Conservation (phyloP, 192 early-diverging fungal genomes). For the Lobosporangium transversale region DNA sequence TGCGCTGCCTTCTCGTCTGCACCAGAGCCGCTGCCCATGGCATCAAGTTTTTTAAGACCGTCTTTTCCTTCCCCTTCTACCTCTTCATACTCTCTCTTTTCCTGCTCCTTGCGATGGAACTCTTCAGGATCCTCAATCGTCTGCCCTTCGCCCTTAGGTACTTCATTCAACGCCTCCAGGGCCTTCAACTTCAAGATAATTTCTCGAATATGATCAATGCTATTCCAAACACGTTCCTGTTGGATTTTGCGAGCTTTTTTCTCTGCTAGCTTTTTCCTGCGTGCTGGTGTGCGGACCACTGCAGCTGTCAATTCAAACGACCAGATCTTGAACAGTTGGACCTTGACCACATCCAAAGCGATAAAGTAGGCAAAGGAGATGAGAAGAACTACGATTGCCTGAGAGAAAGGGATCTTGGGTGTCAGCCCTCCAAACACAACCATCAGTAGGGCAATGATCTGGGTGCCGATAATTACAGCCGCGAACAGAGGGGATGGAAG, state of each 20-base stretch:
- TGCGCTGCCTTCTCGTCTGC: neutral
- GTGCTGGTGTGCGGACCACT: slow-evolving; percentile 75
- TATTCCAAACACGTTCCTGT: slow-evolving; percentile 55
- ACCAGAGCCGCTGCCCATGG: neutral
- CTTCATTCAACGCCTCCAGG: slow-evolving; percentile 44
- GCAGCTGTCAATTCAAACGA: slow-evolving; percentile 90
- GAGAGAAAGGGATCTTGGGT: slow-evolving; percentile 74
- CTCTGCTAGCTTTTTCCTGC: slow-evolving; percentile 69
- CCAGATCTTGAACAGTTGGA: slow-evolving; percentile 84
- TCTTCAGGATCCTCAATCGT: slow-evolving; percentile 16
- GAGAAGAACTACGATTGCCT: slow-evolving; percentile 76
- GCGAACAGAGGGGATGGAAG: slow-evolving; percentile 83
- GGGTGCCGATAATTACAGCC: slow-evolving; percentile 84
- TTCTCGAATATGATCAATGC: slow-evolving; percentile 54
- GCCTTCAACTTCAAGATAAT: slow-evolving; percentile 47
- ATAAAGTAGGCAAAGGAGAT: slow-evolving; percentile 85
- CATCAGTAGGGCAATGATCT: slow-evolving; percentile 89
- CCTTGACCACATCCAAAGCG: slow-evolving; percentile 90
- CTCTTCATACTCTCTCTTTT: too few relatives aligned
- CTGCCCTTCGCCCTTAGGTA: slow-evolving; percentile 8
- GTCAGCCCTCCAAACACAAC: slow-evolving; percentile 75
- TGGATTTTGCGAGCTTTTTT: slow-evolving; percentile 58
- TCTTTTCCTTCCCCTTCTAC: too few relatives aligned
- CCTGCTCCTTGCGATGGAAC: neutral
- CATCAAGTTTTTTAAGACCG: neutral